Evolutionary conservation across 2,329 filamentous ascomycete species (phyloP), one percentile per base, ranked within the genome.

Genomic region (Colletotrichum cereale): DNA sequence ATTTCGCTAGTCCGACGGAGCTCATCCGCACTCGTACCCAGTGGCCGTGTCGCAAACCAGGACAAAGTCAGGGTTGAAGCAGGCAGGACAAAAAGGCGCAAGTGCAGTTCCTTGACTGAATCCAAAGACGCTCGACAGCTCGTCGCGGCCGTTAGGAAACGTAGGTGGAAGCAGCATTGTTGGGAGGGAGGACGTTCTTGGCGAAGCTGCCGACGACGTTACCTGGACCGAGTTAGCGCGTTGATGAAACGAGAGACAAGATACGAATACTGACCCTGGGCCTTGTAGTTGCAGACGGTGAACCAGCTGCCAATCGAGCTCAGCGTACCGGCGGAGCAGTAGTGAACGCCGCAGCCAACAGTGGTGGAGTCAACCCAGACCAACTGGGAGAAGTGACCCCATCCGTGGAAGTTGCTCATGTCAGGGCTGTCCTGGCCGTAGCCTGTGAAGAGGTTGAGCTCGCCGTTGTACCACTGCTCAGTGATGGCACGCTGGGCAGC

Each of bases 231-330:
- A 50, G 57, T 78, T 75, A 79, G 72, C 14, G 18, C 50, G 52
- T 71, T 34, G 3, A 14, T 36, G 16, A 29, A 24, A 21, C 3
- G n/a, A 36, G 10, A 52, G 2, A 63, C 5, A 8, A 42, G n/a
- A 21, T 42, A 34, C 2, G 50, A 36, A n/a, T 36, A 82, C 89
- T 82, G 89, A 93, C 93, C 94, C 74, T 90, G 84, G 73, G 90
- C 87, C 75, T 84, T 85, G 85, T 97, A 97, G 88, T 97, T 96
- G 91, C 94, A 97, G 77, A 97, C 94, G 38, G 93, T 95, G 86
- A 90, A 94, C 83, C 88, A 90, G n/a, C 90, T 83, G 47, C 86
- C 86, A 84, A 90, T 81, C 75, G 71, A 75, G 73, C 80, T 81
- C 74, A 89, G 82, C 42, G 84, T 87, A 68, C 87, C 86, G 44